phyloP scores from a whole-genome alignment of 139 green algal genomes.

The Chlamydomonas urium region DNA sequence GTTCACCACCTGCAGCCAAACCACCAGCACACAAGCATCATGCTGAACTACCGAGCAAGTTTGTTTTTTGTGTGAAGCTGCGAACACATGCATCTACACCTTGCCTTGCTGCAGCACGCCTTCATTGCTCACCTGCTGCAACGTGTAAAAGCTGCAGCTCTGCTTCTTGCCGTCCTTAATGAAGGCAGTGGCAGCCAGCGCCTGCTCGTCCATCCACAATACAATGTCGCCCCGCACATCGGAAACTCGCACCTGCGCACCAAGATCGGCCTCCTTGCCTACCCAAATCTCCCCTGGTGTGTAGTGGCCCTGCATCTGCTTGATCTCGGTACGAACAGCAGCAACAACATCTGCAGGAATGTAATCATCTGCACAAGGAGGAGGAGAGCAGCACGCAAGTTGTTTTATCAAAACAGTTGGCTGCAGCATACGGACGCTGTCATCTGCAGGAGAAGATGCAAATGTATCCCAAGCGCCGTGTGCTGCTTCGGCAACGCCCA shows the following conservation, averaged over 20 bases:
- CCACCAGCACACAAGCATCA: too few species aligned
- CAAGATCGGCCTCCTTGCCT: slow-evolving; percentile 39
- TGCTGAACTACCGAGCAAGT: too few species aligned
- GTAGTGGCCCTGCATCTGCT: slow-evolving; percentile 12
- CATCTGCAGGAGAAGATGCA: not conserved
- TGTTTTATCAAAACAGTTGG: not conserved
- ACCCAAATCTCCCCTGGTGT: slow-evolving; percentile 45
- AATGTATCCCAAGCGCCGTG: not conserved
- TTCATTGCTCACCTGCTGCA: slow-evolving; percentile 25
- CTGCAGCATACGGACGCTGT: not conserved
- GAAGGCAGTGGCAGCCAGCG: slow-evolving; percentile 35
- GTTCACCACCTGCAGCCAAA: slow-evolving; percentile 21
- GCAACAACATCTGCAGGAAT: not conserved
- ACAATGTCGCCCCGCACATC: slow-evolving; percentile 37
- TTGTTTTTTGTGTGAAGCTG: not conserved
- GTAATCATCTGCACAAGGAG: slow-evolving; percentile 1
- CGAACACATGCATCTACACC: too few species aligned
- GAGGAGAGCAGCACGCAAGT: not conserved
- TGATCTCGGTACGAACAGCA: not conserved
- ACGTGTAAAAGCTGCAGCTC: slow-evolving; percentile 28
- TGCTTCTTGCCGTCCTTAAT: slow-evolving; percentile 34
- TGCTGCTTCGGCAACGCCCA: not conserved
- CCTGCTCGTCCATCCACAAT: slow-evolving; percentile 36
- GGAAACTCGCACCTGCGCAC: slow-evolving; percentile 37
- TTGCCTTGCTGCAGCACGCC: too few species aligned